Conservation (phyloP, 495 filamentous ascomycete genomes). For the Aspergillus asperescens region DNA sequence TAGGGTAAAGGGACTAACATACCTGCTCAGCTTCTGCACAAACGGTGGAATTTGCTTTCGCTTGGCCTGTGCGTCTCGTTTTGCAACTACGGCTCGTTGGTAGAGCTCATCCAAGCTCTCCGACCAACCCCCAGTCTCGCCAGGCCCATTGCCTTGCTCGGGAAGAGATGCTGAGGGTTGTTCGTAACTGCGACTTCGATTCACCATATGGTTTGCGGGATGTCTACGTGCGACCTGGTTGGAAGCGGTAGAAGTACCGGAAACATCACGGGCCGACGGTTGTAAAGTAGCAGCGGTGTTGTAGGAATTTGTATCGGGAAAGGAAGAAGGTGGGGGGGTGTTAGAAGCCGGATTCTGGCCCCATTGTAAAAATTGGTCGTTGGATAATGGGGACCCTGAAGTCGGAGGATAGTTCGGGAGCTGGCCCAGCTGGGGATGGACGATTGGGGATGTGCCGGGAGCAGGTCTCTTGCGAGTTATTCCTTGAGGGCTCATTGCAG, state of each 20-base stretch:
- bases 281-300: constrained; percentile 30
- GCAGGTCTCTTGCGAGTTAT: constrained; percentile 65
- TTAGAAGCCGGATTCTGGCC: constrained; percentile 39
- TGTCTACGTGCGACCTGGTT: constrained; percentile 62
- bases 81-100: constrained; percentile 66
- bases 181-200: constrained; percentile 38
- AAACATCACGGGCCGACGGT: constrained; percentile 34
- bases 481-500: constrained; percentile 41
- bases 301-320: constrained; percentile 37
- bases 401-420: constrained; percentile 31
- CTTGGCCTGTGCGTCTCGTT: constrained; percentile 77
- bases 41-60: constrained; percentile 95
- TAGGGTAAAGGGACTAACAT: too few species aligned
- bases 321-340: constrained; percentile 27
- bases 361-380: constrained; percentile 54
- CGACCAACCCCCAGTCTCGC: constrained; percentile 50
- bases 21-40: constrained; percentile 98
- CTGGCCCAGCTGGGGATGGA: constrained; percentile 41
- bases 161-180: constrained; percentile 44
- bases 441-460: constrained; percentile 59
- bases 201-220: constrained; percentile 57
- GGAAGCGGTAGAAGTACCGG: constrained; percentile 47
- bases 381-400: constrained; percentile 39
- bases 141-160: constrained; percentile 39
- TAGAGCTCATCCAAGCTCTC: constrained; percentile 73